Evolutionary conservation across 495 filamentous ascomycete genomes (phyloP).

Genomic region (Xylaria curta): DNA sequence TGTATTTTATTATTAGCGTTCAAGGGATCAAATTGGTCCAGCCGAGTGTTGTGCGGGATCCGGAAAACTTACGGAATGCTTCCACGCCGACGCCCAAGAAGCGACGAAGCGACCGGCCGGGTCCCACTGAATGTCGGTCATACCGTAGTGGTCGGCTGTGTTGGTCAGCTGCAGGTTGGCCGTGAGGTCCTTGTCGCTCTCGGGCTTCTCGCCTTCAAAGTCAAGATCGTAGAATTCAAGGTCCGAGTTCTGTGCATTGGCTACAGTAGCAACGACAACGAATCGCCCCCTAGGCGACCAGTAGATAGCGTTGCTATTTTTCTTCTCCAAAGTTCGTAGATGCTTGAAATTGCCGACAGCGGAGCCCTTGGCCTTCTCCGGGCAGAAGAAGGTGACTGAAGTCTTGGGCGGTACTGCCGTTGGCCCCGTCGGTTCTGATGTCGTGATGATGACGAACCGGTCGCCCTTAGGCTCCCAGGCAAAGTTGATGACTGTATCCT

Average conservation of each 20-base stretch:
- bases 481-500: constrained; percentile 98
- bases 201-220: constrained; percentile 94
- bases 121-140: constrained; percentile 98
- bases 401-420: constrained; percentile 91
- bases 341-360: constrained; percentile 92
- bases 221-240: constrained; percentile 98
- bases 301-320: constrained; percentile 98
- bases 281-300: constrained; percentile 98
- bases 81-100: constrained; percentile 91
- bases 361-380: constrained; percentile 84
- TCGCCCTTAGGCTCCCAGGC: constrained; percentile 98
- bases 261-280: constrained; percentile 88
- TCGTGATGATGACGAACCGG: constrained; percentile 96
- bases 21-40: neutral
- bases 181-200: constrained; percentile 89
- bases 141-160: constrained; percentile 91
- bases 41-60: neutral
- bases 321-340: constrained; percentile 92
- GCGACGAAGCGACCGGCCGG: constrained; percentile 93
- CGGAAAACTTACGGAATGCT: constrained; percentile 76
- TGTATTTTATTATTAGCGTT: constrained; percentile 54
- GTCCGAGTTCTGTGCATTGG: constrained; percentile 89
- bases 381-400: constrained; percentile 91
- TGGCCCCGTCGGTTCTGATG: constrained; percentile 77
- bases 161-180: constrained; percentile 94